Evolutionary conservation across 1,139 yeast genomes (phyloP).

Genomic region (Groenewaldozyma auringiensis): DNA sequence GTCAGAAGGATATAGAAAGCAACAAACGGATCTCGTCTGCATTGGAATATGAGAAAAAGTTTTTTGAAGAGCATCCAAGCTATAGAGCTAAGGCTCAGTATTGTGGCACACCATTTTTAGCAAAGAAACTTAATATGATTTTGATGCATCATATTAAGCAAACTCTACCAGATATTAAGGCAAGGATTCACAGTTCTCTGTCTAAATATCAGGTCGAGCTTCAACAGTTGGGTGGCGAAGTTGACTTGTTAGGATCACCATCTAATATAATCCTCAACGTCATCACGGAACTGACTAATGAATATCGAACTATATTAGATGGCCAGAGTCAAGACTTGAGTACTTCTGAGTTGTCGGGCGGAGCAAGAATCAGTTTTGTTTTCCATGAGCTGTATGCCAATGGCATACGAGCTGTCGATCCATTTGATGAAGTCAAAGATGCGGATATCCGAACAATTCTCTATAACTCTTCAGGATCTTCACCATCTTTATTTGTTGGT

Average conservation of each 20-base stretch:
- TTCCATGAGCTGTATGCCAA: constrained; percentile 94
- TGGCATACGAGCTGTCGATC: constrained; percentile 89
- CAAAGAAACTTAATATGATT: constrained; percentile 84
- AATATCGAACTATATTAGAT: constrained; percentile 82
- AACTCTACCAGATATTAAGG: constrained; percentile 90
- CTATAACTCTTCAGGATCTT: constrained; percentile 92
- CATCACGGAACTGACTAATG: constrained; percentile 81
- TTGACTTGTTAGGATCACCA: constrained; percentile 63
- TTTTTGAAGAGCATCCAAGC: constrained; percentile 88
- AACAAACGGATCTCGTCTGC: constrained; percentile 88
- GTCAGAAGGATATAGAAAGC: constrained; percentile 88
- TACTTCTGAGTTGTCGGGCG: constrained; percentile 77
- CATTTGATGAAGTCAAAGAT: constrained; percentile 95
- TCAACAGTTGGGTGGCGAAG: constrained; percentile 60
- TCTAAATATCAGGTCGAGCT: constrained; percentile 84
- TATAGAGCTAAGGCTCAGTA: constrained; percentile 86
- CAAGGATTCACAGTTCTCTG: constrained; percentile 80
- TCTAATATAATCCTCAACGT: constrained; percentile 81
- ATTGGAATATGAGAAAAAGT: constrained; percentile 66
- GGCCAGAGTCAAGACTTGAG: constrained; percentile 88
- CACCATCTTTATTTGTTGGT: constrained; percentile 94
- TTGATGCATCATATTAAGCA: constrained; percentile 88
- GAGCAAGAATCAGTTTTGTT: constrained; percentile 96
- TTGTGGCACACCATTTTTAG: constrained; percentile 96
- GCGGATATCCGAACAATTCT: constrained; percentile 91